A percentile compares a stretch with the other conserved stretches of the same genome.
phyloP scores from a whole-genome alignment of 805 yeast species.

The Saccharomycopsis lassenensis region DNA sequence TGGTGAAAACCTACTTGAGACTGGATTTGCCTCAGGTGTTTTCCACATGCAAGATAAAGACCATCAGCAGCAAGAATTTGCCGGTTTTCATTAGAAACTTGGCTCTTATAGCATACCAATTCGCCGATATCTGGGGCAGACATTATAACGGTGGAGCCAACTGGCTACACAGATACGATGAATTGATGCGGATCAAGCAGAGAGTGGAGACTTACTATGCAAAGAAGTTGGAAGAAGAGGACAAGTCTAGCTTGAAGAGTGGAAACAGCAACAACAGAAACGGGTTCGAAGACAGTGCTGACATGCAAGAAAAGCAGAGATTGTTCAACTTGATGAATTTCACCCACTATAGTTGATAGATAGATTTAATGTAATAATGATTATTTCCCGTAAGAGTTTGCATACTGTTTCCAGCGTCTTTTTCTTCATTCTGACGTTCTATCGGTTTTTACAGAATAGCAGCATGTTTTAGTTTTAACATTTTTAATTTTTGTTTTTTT shows the following conservation, averaged over 20 bases:
- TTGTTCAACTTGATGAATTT: slow-evolving; percentile 6
- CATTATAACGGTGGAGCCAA: slow-evolving; percentile 47
- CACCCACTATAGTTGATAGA: slow-evolving; percentile 2
- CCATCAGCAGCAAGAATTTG: slow-evolving; percentile 48
- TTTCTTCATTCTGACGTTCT: too few relatives aligned
- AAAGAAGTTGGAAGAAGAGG: slow-evolving; percentile 1
- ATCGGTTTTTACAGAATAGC: too few relatives aligned
- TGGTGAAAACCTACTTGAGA: slow-evolving; percentile 53
- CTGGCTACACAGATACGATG: slow-evolving; percentile 48
- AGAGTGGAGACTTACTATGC: slow-evolving; percentile 6
- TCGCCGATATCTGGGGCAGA: slow-evolving; percentile 74
- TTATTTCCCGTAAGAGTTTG: too few relatives aligned
- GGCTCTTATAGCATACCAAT: slow-evolving; percentile 54
- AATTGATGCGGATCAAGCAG: slow-evolving; percentile 9
- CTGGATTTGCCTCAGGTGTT: slow-evolving; percentile 68
- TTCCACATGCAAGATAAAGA: slow-evolving; percentile 65
- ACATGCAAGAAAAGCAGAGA: neutral
- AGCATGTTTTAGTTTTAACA: too few relatives aligned
- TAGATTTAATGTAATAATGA: neutral
- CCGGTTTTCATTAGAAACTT: slow-evolving; percentile 57
- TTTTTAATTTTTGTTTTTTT: too few relatives aligned
- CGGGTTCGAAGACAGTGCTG: neutral
- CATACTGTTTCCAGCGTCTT: too few relatives aligned
- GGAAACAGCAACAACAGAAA: too few relatives aligned
- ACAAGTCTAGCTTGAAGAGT: too few relatives aligned